Evolutionary conservation across 75 land plant genomes (phyloP).

Genomic region (Pinus albicaulis): DNA sequence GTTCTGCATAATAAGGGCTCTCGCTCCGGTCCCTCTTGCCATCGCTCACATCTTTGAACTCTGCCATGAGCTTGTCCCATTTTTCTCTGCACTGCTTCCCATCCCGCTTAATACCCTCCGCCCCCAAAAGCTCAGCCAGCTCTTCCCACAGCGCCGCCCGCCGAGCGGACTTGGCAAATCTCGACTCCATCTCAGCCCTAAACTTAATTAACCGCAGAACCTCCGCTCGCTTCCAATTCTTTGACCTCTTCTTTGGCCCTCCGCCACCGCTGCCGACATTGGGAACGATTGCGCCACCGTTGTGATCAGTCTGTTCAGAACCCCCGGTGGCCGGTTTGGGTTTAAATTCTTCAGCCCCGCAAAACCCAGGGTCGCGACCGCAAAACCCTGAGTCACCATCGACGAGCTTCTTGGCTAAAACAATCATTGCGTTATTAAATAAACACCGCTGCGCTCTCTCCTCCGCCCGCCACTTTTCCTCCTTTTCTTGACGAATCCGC

Average conservation of each 20-base stretch:
- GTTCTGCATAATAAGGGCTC: conserved; percentile 45
- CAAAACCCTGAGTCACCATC: conserved; percentile 6
- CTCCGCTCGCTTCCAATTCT: conserved; percentile 54
- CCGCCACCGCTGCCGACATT: neutral
- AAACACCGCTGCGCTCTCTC: conserved; percentile 21
- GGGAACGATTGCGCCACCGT: neutral
- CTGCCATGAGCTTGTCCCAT: conserved; percentile 57
- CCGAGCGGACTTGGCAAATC: conserved; percentile 36
- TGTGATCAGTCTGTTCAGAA: neutral
- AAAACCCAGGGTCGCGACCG: conserved; percentile 6
- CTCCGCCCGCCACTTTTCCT: conserved; percentile 33
- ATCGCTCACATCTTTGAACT: conserved; percentile 46
- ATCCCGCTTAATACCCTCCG: conserved; percentile 45
- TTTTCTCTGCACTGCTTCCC: conserved; percentile 55
- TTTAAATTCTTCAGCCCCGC: conserved; percentile 10
- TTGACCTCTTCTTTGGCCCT: conserved; percentile 41
- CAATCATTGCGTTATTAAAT: conserved; percentile 24
- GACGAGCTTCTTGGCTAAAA: conserved; percentile 18
- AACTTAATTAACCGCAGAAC: conserved; percentile 40
- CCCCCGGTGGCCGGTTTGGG: conserved; percentile 25
- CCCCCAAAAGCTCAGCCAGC: conserved; percentile 29
- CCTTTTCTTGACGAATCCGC: conserved; percentile 28
- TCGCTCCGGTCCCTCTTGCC: conserved; percentile 43
- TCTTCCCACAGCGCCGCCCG: conserved; percentile 51
- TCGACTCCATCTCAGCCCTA: conserved; percentile 38